phyloP scores from a whole-genome alignment of 495 filamentous ascomycete genomes.

The Darksidea phi region DNA sequence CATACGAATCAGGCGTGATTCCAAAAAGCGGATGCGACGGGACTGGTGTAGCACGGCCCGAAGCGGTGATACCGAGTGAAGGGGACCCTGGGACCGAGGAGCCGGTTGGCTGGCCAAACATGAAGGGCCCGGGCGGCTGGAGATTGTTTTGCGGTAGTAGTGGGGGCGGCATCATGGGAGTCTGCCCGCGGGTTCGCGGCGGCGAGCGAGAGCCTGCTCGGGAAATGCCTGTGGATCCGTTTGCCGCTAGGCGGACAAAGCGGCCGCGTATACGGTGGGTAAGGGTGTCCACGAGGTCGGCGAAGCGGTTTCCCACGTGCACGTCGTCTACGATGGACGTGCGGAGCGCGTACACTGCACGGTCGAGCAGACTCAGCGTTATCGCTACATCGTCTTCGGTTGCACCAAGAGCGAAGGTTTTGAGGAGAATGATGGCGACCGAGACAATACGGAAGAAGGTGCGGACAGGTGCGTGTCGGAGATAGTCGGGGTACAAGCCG shows the following conservation, averaged over 20 bases:
- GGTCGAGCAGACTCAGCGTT: slow-evolving; percentile 77
- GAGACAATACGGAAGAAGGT: slow-evolving; percentile 94
- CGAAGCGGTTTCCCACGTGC: slow-evolving; percentile 89
- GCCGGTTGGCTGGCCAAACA: background rate
- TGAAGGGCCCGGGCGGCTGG: background rate
- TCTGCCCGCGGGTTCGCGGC: slow-evolving; percentile 11
- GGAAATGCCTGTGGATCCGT: slow-evolving; percentile 30
- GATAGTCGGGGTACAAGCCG: slow-evolving; percentile 76
- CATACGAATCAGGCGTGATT: slow-evolving; percentile 45
- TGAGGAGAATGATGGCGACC: slow-evolving; percentile 91
- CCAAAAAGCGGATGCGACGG: slow-evolving; percentile 39
- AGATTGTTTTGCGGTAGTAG: slow-evolving; percentile 3
- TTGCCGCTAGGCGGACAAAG: slow-evolving; percentile 44
- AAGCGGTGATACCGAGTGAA: slow-evolving; percentile 15
- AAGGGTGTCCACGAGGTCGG: slow-evolving; percentile 75
- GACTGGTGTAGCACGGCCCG: slow-evolving; percentile 34
- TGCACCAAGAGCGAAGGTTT: slow-evolving; percentile 91
- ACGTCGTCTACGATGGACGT: slow-evolving; percentile 92
- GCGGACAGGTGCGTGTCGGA: slow-evolving; percentile 87
- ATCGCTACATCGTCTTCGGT: slow-evolving; percentile 82
- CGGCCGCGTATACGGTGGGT: slow-evolving; percentile 43
- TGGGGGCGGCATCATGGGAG: slow-evolving; percentile 36
- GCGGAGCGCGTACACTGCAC: slow-evolving; percentile 73
- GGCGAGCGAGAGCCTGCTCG: slow-evolving; percentile 26
- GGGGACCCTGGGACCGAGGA: slow-evolving; percentile 15